Evolutionary conservation across 2,329 filamentous ascomycete genomes (phyloP).

Genomic region (Phaeosphaeriaceae sp.): DNA sequence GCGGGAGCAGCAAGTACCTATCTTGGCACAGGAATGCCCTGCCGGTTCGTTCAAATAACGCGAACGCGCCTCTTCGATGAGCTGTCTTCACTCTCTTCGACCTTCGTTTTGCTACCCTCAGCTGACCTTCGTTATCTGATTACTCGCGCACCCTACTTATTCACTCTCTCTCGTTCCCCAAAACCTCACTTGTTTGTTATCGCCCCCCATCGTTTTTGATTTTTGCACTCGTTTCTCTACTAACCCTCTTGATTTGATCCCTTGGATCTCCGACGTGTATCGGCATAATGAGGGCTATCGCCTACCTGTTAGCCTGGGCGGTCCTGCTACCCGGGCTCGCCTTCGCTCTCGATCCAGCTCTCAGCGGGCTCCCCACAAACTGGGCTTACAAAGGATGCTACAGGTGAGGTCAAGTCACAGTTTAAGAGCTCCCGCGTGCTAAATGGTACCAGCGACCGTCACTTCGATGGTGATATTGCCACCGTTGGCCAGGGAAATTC

Average conservation of each 20-base stretch:
- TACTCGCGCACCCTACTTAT: not conserved
- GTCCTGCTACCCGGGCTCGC: conserved; percentile 12
- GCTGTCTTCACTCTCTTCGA: not conserved
- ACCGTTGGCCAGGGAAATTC: conserved; percentile 3
- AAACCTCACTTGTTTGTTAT: not conserved
- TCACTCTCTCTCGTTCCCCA: not conserved
- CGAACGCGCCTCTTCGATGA: not conserved
- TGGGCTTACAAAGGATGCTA: conserved; percentile 29
- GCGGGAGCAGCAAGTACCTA: not conserved
- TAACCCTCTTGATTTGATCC: not conserved
- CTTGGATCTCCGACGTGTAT: not conserved
- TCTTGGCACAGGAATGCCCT: conserved; percentile 11
- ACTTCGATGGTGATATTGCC: not conserved
- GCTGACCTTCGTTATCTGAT: conserved; percentile 4
- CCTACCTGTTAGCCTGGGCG: conserved; percentile 23
- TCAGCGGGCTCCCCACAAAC: conserved; percentile 6
- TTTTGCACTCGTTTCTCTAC: conserved; percentile 1
- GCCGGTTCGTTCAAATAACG: not conserved
- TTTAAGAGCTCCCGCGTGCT: not conserved
- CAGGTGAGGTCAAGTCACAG: conserved; percentile 2
- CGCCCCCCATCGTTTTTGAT: not conserved
- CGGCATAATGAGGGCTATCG: conserved; percentile 21
- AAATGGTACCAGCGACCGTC: not conserved
- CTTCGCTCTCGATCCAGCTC: conserved; percentile 7
- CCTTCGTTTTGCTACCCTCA: not conserved